Conservation (phyloP, 1,284 basidiomycete species). For the Jaminaea rosea region DNA sequence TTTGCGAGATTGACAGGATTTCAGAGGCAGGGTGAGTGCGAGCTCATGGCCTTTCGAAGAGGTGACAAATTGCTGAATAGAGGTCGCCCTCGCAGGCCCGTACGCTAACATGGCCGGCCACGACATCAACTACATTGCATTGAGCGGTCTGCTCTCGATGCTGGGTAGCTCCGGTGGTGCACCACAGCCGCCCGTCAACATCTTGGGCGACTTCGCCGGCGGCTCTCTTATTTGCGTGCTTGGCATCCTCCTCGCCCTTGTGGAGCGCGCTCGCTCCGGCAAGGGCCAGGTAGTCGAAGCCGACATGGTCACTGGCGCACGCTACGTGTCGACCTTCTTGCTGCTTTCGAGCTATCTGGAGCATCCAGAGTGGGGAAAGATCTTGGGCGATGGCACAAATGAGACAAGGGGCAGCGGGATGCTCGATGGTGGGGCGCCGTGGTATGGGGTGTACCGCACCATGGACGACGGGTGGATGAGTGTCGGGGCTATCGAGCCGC, state of each 20-base stretch:
- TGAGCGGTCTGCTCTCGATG: slow-evolving; percentile 62
- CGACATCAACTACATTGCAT: slow-evolving; percentile 76
- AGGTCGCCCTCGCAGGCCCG: slow-evolving; percentile 22
- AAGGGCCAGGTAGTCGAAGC: slow-evolving; percentile 65
- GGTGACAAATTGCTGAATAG: too few relatives aligned
- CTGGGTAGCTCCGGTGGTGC: slow-evolving; percentile 51
- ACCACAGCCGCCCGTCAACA: slow-evolving; percentile 65
- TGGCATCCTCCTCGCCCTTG: slow-evolving; percentile 66
- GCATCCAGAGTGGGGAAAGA: slow-evolving; percentile 46
- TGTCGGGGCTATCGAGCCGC: slow-evolving; percentile 48
- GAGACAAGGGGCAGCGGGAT: slow-evolving; percentile 50
- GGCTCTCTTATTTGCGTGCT: slow-evolving; percentile 65
- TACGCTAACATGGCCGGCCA: slow-evolving; percentile 52
- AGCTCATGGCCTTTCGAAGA: not conserved
- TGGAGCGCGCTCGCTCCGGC: slow-evolving; percentile 59
- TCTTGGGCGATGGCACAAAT: slow-evolving; percentile 52
- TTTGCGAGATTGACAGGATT: slow-evolving; percentile 48
- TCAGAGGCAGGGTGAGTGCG: slow-evolving; percentile 25
- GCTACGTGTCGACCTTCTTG: slow-evolving; percentile 66
- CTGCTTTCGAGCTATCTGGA: slow-evolving; percentile 52
- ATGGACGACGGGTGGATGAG: slow-evolving; percentile 66
- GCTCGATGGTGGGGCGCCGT: slow-evolving; percentile 70
- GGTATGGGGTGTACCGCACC: slow-evolving; percentile 66
- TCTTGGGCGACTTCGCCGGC: slow-evolving; percentile 73
- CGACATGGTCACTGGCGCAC: slow-evolving; percentile 73